Percentiles rank a stretch among this genome's conserved stretches.
phyloP scores from a whole-genome alignment of 1,284 basidiomycete species.

The Termitomyces sp. region DNA sequence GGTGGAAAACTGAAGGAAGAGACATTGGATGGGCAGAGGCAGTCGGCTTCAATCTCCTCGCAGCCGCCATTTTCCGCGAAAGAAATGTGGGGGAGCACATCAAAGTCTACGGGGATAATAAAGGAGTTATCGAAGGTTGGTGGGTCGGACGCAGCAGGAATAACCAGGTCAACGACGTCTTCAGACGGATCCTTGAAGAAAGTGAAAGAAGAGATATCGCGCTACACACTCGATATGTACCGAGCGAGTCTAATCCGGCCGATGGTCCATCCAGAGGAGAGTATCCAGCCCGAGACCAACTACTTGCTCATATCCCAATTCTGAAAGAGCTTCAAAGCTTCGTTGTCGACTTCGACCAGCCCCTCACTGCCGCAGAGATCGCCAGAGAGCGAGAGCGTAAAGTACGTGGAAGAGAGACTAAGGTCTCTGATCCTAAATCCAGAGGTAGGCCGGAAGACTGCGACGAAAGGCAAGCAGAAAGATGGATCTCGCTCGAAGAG shows the following conservation, averaged over 20 bases:
- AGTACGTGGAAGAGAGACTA: not conserved
- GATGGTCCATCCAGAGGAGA: not conserved
- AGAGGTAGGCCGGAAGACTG: not conserved
- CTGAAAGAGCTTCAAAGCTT: not conserved
- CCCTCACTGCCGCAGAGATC: not conserved
- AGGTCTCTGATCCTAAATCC: not conserved
- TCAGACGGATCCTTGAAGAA: not conserved
- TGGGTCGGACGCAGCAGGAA: not conserved
- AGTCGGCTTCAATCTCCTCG: constrained; percentile 33
- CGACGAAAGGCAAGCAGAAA: not conserved
- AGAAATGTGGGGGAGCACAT: not conserved
- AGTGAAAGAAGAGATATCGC: not conserved
- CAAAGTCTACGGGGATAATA: not conserved
- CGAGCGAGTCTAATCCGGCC: not conserved
- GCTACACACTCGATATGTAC: not conserved
- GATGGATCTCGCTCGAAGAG: not conserved
- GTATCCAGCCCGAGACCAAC: not conserved
- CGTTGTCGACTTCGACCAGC: not conserved
- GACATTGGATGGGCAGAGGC: constrained; percentile 33
- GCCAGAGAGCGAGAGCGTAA: not conserved
- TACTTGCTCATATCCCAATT: not conserved
- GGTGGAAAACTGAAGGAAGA: constrained; percentile 25
- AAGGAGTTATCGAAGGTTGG: not conserved
- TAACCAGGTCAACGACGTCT: not conserved
- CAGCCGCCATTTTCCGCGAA: constrained; percentile 6